Evolutionary conservation across 345 rosid species (phyloP).

Genomic region (Isatis tinctoria): DNA sequence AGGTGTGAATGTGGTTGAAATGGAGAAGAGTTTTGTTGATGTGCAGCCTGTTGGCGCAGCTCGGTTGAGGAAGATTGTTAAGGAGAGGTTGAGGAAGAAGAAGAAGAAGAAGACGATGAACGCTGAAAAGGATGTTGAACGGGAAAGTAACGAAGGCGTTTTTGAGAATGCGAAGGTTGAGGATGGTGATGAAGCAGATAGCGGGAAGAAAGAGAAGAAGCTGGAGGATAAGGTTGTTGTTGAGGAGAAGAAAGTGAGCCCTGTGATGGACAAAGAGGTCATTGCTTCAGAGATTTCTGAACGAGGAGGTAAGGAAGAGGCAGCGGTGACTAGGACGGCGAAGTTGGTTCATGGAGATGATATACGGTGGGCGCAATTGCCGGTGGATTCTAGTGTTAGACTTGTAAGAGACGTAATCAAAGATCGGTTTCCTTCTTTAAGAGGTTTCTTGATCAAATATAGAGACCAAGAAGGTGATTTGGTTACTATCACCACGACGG

Average conservation of each 20-base stretch:
- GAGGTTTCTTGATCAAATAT: constrained; percentile 75
- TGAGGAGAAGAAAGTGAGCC: constrained; percentile 36
- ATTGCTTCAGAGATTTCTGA: constrained; percentile 33
- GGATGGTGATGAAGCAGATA: constrained; percentile 12
- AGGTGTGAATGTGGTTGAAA: constrained; percentile 61
- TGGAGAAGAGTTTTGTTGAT: constrained; percentile 42
- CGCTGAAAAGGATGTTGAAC: constrained; percentile 29
- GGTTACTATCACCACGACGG: constrained; percentile 76
- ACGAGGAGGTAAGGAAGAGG: constrained; percentile 47
- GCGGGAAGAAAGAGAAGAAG: constrained; percentile 32
- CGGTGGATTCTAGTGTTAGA: constrained; percentile 51
- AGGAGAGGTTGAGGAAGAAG: constrained; percentile 73
- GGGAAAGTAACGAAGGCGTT: constrained; percentile 32
- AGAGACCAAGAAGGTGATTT: constrained; percentile 86
- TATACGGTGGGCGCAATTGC: constrained; percentile 88
- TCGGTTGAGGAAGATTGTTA: constrained; percentile 45
- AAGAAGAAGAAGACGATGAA: constrained; percentile 30
- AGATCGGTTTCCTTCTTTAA: constrained; percentile 72
- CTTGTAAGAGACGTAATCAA: constrained; percentile 68
- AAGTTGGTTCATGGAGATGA: constrained; percentile 91
- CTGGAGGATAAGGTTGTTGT: constrained; percentile 47
- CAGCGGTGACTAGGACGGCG: constrained; percentile 56
- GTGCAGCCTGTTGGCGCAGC: constrained; percentile 34
- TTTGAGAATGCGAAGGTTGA: constrained; percentile 33
- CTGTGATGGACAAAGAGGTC: constrained; percentile 45